These are phyloP conservation scores for Schizopora paradoxa DNA, from an alignment of 1,284 basidiomycete species.

Conservation along the genomic window DNA sequence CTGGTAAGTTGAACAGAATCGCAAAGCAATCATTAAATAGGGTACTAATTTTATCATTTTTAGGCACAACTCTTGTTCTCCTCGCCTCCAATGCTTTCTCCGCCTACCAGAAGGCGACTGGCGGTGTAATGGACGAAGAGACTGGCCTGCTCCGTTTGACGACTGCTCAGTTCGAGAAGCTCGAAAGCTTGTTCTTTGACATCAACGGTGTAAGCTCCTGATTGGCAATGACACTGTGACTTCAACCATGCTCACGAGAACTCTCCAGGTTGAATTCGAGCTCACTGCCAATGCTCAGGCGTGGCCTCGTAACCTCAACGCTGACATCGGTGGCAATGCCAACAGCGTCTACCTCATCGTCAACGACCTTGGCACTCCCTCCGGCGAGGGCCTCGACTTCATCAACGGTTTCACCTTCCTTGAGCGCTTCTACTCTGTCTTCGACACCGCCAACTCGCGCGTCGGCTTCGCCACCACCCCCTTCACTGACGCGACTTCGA, in stretches of 20 bases:
- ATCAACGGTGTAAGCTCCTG: conserved; percentile 16
- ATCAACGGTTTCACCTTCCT: conserved; percentile 48
- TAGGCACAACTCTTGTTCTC: conserved; percentile 21
- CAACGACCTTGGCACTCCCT: conserved; percentile 25
- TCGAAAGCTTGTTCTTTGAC: conserved; percentile 21
- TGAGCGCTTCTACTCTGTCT: conserved; percentile 30
- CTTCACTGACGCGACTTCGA: conserved; percentile 51
- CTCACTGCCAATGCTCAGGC: conserved; percentile 24
- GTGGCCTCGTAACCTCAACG: conserved; percentile 21
- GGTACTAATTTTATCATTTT: not conserved
- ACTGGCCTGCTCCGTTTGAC: conserved; percentile 20
- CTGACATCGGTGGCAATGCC: conserved; percentile 18
- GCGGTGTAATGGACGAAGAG: conserved; percentile 16
- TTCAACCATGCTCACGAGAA: not conserved
- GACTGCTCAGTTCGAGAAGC: conserved; percentile 17
- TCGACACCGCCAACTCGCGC: conserved; percentile 31
- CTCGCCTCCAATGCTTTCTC: conserved; percentile 19
- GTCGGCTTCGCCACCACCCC: conserved; percentile 55
- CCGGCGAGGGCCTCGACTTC: conserved; percentile 33
- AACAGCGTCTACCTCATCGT: conserved; percentile 21
- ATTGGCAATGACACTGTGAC: not conserved
- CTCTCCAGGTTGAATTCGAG: conserved; percentile 19
- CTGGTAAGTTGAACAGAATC: conserved; percentile 8
- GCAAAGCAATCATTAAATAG: not conserved
- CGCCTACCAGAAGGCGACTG: conserved; percentile 19